Percentiles rank a stretch among this genome's conserved stretches.
Conservation (phyloP, 2,329 filamentous ascomycete species). For the Sarocladium strictum region DNA sequence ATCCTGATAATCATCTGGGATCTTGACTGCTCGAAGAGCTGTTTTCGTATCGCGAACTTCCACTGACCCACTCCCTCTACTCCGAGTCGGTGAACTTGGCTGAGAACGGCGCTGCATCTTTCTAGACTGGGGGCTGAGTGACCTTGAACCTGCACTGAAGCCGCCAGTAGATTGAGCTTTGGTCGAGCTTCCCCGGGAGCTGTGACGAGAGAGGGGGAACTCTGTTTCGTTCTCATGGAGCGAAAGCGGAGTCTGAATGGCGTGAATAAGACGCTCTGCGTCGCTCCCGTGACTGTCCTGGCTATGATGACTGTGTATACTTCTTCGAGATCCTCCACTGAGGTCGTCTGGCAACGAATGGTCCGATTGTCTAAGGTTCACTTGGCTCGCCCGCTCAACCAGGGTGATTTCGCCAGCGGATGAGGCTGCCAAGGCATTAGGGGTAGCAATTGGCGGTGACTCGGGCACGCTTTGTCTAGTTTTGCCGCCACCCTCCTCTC, state of each 20-base stretch:
- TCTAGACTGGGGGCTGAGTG: conserved; percentile 12
- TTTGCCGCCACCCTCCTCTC: conserved; percentile 8
- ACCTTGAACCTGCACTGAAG: conserved; percentile 10
- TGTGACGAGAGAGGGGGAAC: conserved; percentile 16
- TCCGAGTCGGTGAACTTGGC: conserved; percentile 10
- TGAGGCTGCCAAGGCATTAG: conserved; percentile 9
- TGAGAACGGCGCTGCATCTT: conserved; percentile 11
- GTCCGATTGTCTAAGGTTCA: conserved; percentile 14
- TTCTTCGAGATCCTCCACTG: conserved; percentile 23
- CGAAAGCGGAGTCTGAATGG: conserved; percentile 56
- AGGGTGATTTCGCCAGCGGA: conserved; percentile 54
- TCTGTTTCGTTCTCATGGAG: conserved; percentile 31
- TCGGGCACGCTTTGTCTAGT: conserved; percentile 4
- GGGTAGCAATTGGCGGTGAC: background rate
- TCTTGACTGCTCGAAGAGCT: conserved; percentile 39
- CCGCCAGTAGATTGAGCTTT: conserved; percentile 10
- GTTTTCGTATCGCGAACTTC: conserved; percentile 38
- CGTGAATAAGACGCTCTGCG: conserved; percentile 65
- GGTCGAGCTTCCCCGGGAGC: conserved; percentile 14
- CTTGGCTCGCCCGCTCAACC: conserved; percentile 40
- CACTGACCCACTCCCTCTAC: conserved; percentile 26
- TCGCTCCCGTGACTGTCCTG: conserved; percentile 43
- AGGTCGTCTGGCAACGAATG: conserved; percentile 11
- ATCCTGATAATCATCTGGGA: conserved; percentile 40
- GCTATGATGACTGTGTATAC: conserved; percentile 29